Evolutionary conservation across 192 early-diverging fungal genomes (phyloP).

Genomic region (Coemansia sp.): DNA sequence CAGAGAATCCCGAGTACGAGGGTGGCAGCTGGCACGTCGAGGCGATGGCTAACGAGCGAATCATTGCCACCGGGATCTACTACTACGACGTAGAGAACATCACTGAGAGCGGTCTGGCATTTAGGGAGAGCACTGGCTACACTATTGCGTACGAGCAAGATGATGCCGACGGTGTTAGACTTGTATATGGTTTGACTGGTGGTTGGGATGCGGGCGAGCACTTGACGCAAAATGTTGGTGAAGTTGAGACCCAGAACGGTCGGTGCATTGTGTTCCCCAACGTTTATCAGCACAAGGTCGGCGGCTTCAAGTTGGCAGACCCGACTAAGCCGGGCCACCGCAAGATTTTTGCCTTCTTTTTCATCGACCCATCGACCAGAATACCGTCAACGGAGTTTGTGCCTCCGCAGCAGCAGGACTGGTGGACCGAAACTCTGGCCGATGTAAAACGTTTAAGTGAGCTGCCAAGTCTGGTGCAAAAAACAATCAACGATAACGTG

Average conservation of each 20-base stretch:
- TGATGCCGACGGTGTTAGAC: slow-evolving; percentile 16
- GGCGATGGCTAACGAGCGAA: too few relatives aligned
- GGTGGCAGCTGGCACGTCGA: too few relatives aligned
- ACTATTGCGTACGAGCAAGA: slow-evolving; percentile 3
- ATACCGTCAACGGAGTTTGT: slow-evolving; percentile 56
- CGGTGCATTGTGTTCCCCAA: slow-evolving; percentile 55
- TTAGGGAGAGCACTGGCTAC: not conserved
- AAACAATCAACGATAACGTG: slow-evolving; percentile 16
- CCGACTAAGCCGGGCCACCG: slow-evolving; percentile 61
- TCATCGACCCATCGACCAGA: slow-evolving; percentile 61
- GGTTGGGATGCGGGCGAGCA: slow-evolving; percentile 15
- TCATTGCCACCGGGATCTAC: too few relatives aligned
- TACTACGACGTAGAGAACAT: too few relatives aligned
- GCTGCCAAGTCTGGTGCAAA: slow-evolving; percentile 26
- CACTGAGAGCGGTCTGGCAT: too few relatives aligned
- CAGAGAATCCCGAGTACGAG: too few relatives aligned
- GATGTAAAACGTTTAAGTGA: not conserved
- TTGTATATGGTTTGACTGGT: slow-evolving; percentile 42
- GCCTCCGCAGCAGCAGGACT: too few relatives aligned
- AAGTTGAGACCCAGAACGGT: slow-evolving; percentile 52
- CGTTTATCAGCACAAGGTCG: too few relatives aligned
- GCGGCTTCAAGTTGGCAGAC: slow-evolving; percentile 62
- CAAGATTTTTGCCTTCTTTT: slow-evolving; percentile 70
- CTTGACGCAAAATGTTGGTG: not conserved
- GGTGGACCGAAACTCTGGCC: not conserved